Conservation (phyloP, 1,284 basidiomycete species). For the Vanrija pseudolonga region DNA sequence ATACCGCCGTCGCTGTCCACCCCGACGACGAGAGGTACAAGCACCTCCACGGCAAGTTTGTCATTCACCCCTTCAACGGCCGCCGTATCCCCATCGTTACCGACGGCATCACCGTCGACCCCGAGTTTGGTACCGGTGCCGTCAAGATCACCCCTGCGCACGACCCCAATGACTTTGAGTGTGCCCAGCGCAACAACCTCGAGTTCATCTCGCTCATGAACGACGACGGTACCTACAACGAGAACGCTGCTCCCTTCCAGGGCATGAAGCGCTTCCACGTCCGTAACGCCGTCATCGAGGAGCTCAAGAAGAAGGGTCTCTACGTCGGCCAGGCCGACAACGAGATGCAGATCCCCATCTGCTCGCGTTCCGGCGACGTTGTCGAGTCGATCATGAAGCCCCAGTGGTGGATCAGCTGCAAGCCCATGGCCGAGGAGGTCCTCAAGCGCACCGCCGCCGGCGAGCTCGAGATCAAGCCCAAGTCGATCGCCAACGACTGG, state of each 20-base stretch:
- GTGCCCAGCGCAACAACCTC: slow-evolving; percentile 81
- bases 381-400: slow-evolving; percentile 96
- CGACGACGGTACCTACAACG: slow-evolving; percentile 95
- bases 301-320: slow-evolving; percentile 77
- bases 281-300: slow-evolving; percentile 76
- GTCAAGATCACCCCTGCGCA: slow-evolving; percentile 99
- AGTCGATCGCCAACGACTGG: slow-evolving; percentile 89
- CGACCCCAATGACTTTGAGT: slow-evolving; percentile 96
- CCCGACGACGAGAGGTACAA: slow-evolving; percentile 91
- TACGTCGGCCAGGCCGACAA: slow-evolving; percentile 93
- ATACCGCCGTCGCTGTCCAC: slow-evolving; percentile 96
- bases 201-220: slow-evolving; percentile 95
- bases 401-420: slow-evolving; percentile 98
- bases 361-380: slow-evolving; percentile 89
- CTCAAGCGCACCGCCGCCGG: slow-evolving; percentile 85
- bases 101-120: slow-evolving; percentile 84
- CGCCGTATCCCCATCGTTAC: slow-evolving; percentile 85
- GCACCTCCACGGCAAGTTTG: slow-evolving; percentile 93
- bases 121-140: slow-evolving; percentile 95
- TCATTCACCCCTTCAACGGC: slow-evolving; percentile 82
- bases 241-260: slow-evolving; percentile 79
- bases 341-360: slow-evolving; percentile 90
- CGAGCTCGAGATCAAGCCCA: slow-evolving; percentile 78
- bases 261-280: slow-evolving; percentile 98
- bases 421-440: slow-evolving; percentile 85